Evolutionary conservation across 2,329 filamentous ascomycete species (phyloP).

Genomic region (Cercospora berteroae): DNA sequence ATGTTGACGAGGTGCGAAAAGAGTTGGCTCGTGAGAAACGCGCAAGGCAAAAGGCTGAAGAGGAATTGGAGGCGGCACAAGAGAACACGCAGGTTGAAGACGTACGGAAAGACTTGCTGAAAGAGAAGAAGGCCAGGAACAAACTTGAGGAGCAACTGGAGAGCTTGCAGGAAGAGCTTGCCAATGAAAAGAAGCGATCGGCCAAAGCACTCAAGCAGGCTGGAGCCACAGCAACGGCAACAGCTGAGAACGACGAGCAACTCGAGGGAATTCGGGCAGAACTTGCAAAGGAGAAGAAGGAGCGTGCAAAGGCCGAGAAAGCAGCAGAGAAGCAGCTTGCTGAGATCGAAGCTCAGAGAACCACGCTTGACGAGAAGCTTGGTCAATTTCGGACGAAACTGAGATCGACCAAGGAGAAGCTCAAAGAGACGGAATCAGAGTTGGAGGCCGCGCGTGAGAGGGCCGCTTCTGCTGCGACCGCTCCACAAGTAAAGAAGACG

Average conservation of each 20-base stretch:
- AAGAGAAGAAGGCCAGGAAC: constrained; percentile 35
- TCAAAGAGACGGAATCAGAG: constrained; percentile 62
- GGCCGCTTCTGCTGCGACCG: constrained; percentile 35
- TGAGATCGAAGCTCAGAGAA: constrained; percentile 62
- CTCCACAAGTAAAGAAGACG: constrained; percentile 40
- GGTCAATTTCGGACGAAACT: constrained; percentile 69
- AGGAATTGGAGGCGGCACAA: constrained; percentile 41
- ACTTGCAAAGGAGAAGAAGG: constrained; percentile 52
- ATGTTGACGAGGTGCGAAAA: constrained; percentile 36
- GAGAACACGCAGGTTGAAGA: constrained; percentile 37
- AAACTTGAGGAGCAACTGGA: constrained; percentile 41
- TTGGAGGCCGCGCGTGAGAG: constrained; percentile 45
- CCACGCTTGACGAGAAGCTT: constrained; percentile 68
- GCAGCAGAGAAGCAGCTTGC: constrained; percentile 56
- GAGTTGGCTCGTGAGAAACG: constrained; percentile 37
- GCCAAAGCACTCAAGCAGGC: constrained; percentile 43
- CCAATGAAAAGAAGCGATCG: constrained; percentile 35
- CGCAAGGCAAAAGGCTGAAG: constrained; percentile 35
- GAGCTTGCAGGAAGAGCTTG: constrained; percentile 34
- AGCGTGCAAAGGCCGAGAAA: constrained; percentile 53
- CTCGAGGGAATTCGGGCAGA: constrained; percentile 52
- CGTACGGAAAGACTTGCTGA: constrained; percentile 35
- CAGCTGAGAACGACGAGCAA: constrained; percentile 42
- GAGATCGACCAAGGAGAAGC: constrained; percentile 66
- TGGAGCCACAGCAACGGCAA: constrained; percentile 44